Percentiles rank a stretch among this genome's conserved stretches.
phyloP scores from a whole-genome alignment of 2,329 filamentous ascomycete species.

The Leptographium procerum region DNA sequence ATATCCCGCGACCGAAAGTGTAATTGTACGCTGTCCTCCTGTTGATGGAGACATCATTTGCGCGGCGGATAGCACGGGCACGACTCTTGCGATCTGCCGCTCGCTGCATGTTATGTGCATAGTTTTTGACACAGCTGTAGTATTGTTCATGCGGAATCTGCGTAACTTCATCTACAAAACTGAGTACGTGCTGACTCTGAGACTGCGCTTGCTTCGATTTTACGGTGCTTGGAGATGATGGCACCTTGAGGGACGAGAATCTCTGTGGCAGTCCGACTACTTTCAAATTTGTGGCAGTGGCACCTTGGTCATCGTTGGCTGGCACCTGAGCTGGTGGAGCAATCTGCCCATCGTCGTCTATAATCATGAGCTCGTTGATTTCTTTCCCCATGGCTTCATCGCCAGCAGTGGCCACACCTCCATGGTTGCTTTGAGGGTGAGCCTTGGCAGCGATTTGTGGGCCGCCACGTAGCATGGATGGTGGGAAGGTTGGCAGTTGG shows the following conservation, averaged over 20 bases:
- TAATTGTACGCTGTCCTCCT: slow-evolving; percentile 6
- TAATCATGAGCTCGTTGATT: slow-evolving; percentile 1
- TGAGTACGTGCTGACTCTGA: neutral
- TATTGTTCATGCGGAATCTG: slow-evolving; percentile 13
- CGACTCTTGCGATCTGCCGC: slow-evolving; percentile 5
- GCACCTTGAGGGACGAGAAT: neutral
- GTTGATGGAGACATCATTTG: slow-evolving; percentile 1
- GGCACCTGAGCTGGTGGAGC: neutral
- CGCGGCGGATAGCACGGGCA: slow-evolving; percentile 1
- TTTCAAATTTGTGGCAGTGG: neutral
- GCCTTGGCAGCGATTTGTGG: neutral
- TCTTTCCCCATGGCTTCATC: slow-evolving; percentile 1
- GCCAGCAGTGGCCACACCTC: neutral
- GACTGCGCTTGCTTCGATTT: slow-evolving; percentile 2
- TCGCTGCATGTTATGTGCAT: slow-evolving; percentile 11
- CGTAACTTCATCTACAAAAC: slow-evolving; percentile 12
- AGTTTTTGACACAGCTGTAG: slow-evolving; percentile 9
- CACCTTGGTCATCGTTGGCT: neutral
- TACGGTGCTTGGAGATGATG: neutral
- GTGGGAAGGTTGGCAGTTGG: slow-evolving; percentile 9
- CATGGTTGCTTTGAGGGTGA: too few relatives aligned
- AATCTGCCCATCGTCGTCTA: slow-evolving; percentile 8
- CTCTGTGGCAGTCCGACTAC: neutral
- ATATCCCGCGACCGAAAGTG: slow-evolving; percentile 13
- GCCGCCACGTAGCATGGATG: neutral